These are phyloP conservation scores for Neurospora hispaniola DNA, from an alignment of 495 filamentous ascomycete species.

Conservation along the genomic window DNA sequence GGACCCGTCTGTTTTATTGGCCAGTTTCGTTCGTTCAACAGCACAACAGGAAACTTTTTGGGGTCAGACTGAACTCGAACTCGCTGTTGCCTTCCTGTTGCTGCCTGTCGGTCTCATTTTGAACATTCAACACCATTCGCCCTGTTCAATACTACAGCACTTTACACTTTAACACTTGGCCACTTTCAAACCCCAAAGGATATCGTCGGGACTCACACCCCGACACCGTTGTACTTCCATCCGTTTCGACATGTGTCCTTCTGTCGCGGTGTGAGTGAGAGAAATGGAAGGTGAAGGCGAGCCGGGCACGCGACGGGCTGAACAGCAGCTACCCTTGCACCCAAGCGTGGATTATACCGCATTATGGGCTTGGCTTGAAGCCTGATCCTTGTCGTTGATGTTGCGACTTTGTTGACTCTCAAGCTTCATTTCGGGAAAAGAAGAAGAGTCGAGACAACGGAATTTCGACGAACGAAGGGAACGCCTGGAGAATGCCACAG, in stretches of 20 bases:
- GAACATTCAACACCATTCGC: not conserved
- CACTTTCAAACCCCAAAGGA: not conserved
- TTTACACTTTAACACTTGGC: not conserved
- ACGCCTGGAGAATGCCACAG: conserved; percentile 16
- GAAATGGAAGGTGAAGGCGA: not conserved
- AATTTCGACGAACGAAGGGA: conserved; percentile 3
- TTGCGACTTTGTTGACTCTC: not conserved
- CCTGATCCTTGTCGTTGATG: conserved; percentile 9
- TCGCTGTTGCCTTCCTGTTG: not conserved
- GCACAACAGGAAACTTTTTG: not conserved
- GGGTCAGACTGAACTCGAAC: not conserved
- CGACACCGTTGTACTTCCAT: not conserved
- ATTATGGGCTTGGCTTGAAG: not conserved
- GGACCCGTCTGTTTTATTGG: not conserved
- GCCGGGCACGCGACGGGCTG: not conserved
- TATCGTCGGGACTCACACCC: not conserved
- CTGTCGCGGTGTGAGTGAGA: not conserved
- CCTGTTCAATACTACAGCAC: not conserved
- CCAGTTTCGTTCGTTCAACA: not conserved
- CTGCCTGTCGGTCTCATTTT: not conserved
- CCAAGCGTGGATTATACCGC: not conserved
- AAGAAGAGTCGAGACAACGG: not conserved
- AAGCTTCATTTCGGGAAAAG: not conserved
- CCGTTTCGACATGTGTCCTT: not conserved
- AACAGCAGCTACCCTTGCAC: not conserved